These are phyloP conservation scores for Cucumis melo DNA, from an alignment of 306 rosid genomes.

Conservation along the genomic window DNA sequence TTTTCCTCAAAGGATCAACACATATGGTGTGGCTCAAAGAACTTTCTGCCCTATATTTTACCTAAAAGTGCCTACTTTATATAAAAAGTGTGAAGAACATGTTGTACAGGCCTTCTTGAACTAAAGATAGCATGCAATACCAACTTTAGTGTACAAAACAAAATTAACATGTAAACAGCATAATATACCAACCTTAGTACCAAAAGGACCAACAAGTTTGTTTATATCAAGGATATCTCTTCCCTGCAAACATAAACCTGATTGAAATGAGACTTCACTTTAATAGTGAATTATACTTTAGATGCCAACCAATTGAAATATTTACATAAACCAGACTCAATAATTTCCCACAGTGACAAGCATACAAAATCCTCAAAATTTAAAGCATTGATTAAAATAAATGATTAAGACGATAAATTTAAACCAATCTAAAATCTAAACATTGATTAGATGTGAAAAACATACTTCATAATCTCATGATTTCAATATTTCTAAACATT, in stretches of 20 bases:
- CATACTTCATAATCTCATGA: too few relatives aligned
- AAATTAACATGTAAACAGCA: not conserved
- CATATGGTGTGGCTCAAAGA: too few relatives aligned
- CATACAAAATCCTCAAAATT: too few relatives aligned
- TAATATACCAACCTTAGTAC: constrained; percentile 24
- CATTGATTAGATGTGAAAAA: too few relatives aligned
- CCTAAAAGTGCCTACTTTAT: not conserved
- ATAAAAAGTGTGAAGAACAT: not conserved
- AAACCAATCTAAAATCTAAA: too few relatives aligned
- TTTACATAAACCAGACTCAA: not conserved
- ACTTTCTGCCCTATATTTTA: not conserved
- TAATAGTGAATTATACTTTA: not conserved
- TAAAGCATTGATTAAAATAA: too few relatives aligned
- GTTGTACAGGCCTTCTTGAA: not conserved
- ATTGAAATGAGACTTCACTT: not conserved
- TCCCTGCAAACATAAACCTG: constrained; percentile 19
- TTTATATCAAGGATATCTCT: constrained; percentile 28
- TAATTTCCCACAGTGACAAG: too few relatives aligned
- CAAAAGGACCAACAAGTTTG: constrained; percentile 30
- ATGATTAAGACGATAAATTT: too few relatives aligned
- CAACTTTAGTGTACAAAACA: not conserved
- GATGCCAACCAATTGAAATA: not conserved
- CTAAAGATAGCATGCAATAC: not conserved
- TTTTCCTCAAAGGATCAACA: too few relatives aligned
- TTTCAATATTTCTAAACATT: too few relatives aligned